Conservation (phyloP, 2,329 filamentous ascomycete genomes). For the Penicillium sp. region DNA sequence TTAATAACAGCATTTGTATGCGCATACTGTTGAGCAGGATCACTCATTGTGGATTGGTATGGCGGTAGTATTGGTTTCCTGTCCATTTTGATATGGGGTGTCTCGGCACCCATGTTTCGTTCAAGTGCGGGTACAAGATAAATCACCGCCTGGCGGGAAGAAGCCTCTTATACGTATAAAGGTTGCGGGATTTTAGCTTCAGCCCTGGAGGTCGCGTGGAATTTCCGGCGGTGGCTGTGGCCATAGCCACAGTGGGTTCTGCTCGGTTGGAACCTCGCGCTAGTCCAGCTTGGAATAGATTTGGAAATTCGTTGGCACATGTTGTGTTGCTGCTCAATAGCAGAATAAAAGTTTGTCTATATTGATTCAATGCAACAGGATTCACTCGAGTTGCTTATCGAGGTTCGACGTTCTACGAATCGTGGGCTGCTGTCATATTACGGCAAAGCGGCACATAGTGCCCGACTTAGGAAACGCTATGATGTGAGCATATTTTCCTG, state of each 20-base stretch:
- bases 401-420: no score
- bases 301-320: no score
- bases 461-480: no score
- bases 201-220: not conserved
- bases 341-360: no score
- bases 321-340: no score
- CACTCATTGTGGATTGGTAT: conserved; percentile 17
- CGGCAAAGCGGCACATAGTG: no score
- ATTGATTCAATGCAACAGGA: no score
- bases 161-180: not conserved
- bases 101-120: not conserved
- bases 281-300: not conserved
- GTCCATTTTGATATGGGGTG: not conserved
- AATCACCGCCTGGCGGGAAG: not conserved
- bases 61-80: not conserved
- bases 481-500: no score
- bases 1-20: conserved; percentile 44
- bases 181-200: not conserved
- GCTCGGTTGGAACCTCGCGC: not conserved
- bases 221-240: not conserved
- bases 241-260: not conserved
- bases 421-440: no score
- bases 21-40: not conserved
- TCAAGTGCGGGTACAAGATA: not conserved
- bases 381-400: no score